phyloP scores from a whole-genome alignment of 2,329 filamentous ascomycete genomes.

The Salinomyces thailandicus region DNA sequence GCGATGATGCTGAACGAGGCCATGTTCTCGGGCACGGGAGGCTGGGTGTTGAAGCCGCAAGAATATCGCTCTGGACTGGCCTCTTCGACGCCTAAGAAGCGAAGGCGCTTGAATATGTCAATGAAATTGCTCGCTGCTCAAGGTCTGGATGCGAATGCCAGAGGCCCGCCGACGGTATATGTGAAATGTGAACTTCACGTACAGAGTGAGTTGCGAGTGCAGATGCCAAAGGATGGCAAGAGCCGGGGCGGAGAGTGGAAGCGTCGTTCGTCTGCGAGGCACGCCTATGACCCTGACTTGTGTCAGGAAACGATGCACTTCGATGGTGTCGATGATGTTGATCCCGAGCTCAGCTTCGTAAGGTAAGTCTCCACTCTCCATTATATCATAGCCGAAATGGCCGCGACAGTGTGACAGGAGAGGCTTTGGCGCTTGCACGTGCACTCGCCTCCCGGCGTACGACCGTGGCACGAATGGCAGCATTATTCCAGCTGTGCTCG shows the following conservation, averaged over 20 bases:
- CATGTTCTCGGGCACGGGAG: slow-evolving; percentile 72
- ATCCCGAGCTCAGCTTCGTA: slow-evolving; percentile 39
- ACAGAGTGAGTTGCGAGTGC: slow-evolving; percentile 42
- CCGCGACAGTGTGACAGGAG: too few species aligned
- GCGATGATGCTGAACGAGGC: slow-evolving; percentile 94
- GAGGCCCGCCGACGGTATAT: slow-evolving; percentile 52
- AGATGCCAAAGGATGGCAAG: slow-evolving; percentile 36
- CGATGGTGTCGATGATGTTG: slow-evolving; percentile 31
- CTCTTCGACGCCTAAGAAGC: slow-evolving; percentile 5
- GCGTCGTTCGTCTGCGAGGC: slow-evolving; percentile 35
- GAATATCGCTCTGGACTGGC: slow-evolving; percentile 48
- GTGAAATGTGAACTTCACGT: slow-evolving; percentile 75
- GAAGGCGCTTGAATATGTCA: slow-evolving; percentile 46
- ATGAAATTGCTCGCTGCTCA: slow-evolving; percentile 71
- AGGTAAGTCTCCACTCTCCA: too few species aligned
- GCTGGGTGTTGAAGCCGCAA: slow-evolving; percentile 76
- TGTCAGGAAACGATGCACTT: slow-evolving; percentile 36
- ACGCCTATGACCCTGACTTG: slow-evolving; percentile 36
- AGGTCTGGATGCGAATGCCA: slow-evolving; percentile 47
- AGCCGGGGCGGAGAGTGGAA: slow-evolving; percentile 45
- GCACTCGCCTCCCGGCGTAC: too few species aligned
- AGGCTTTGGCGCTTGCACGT: too few species aligned
- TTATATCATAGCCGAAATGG: too few species aligned
- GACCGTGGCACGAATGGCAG: too few species aligned
- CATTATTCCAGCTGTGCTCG: too few species aligned